These are phyloP conservation scores for Solanum chiquidenum DNA, from an alignment of 257 asterid genomes.

Conservation along the genomic window DNA sequence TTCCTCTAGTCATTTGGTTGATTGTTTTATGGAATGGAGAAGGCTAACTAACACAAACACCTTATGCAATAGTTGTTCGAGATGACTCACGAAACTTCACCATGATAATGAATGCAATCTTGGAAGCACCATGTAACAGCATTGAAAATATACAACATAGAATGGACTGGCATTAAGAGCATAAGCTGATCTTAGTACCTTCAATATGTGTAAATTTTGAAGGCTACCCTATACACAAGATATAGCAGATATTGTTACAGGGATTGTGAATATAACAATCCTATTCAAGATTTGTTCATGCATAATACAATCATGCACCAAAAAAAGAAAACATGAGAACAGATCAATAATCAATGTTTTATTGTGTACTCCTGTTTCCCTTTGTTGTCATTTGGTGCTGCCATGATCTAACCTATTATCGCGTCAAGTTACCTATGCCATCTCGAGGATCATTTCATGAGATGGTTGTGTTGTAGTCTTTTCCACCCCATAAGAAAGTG, in stretches of 20 bases:
- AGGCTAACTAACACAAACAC: neutral
- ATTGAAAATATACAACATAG: neutral
- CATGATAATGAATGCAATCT: neutral
- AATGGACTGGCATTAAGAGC: neutral
- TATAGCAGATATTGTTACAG: neutral
- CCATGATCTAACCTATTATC: neutral
- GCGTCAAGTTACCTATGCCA: neutral
- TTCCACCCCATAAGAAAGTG: neutral
- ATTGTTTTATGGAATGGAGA: neutral
- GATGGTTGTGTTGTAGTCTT: neutral
- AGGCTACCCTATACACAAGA: neutral
- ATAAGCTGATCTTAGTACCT: neutral
- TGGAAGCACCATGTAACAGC: neutral
- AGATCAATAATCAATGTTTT: neutral
- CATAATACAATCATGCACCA: neutral
- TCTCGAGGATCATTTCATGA: neutral
- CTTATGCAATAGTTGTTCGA: neutral
- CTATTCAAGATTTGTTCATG: neutral
- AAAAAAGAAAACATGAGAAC: neutral
- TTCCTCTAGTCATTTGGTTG: neutral
- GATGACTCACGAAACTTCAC: neutral
- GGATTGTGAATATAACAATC: neutral
- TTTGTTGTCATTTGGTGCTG: neutral
- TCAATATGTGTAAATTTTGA: neutral
- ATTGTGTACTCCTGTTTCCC: neutral